These are phyloP conservation scores for Hypoxylon lienhwacheense DNA, from an alignment of 495 filamentous ascomycete genomes.

Conservation along the genomic window DNA sequence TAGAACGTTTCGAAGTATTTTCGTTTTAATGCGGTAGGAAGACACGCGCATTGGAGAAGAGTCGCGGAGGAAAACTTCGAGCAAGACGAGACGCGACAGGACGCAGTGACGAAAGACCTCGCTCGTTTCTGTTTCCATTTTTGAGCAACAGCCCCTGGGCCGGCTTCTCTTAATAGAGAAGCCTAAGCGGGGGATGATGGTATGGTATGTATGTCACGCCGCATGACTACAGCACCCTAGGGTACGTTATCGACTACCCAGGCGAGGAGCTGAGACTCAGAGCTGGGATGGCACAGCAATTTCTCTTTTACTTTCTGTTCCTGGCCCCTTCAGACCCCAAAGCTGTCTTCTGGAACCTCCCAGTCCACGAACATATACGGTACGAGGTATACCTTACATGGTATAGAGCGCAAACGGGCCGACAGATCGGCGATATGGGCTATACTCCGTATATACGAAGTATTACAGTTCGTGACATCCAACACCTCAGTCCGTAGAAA, in stretches of 20 bases:
- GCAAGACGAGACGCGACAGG: slow-evolving; percentile 8
- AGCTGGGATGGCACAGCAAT: slow-evolving; percentile 14
- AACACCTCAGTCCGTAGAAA: neutral
- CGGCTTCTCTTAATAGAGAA: slow-evolving; percentile 23
- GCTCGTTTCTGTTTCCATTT: slow-evolving; percentile 13
- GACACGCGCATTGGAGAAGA: neutral
- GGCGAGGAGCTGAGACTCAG: slow-evolving; percentile 8
- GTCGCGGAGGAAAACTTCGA: slow-evolving; percentile 5
- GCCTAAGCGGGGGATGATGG: slow-evolving; percentile 31
- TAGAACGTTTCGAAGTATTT: slow-evolving; percentile 13
- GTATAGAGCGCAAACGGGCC: neutral
- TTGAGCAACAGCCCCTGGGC: slow-evolving; percentile 6
- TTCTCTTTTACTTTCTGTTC: slow-evolving; percentile 1
- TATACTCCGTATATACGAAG: neutral
- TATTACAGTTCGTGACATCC: neutral
- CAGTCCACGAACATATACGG: neutral
- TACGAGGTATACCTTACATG: neutral
- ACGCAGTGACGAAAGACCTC: slow-evolving; percentile 16
- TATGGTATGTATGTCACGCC: slow-evolving; percentile 2
- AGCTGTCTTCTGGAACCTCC: slow-evolving; percentile 18
- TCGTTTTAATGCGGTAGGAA: slow-evolving; percentile 13
- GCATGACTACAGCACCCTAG: slow-evolving; percentile 1
- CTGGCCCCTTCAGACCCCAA: slow-evolving; percentile 5
- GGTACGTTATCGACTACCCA: too few relatives aligned
- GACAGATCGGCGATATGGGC: neutral